A percentile compares a stretch with the other conserved stretches of the same genome.
phyloP scores from a whole-genome alignment of 768 basidiomycete genomes.

The Suillus subluteus region DNA sequence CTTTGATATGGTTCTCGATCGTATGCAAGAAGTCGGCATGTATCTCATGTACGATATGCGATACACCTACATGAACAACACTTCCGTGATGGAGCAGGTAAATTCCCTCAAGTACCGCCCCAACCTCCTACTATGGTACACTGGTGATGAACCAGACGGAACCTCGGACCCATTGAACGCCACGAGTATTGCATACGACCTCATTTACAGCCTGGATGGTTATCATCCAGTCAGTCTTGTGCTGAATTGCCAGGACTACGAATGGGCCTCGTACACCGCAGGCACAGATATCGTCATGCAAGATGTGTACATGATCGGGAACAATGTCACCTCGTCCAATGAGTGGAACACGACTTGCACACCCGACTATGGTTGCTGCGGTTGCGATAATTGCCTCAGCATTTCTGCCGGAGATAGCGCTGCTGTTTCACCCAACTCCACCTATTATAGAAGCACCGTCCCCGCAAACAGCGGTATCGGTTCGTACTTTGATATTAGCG shows the following conservation, averaged over 20 bases:
- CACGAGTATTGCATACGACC: slow-evolving; percentile 48
- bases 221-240: slow-evolving; percentile 72
- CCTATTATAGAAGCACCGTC: slow-evolving; percentile 22
- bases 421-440: slow-evolving; percentile 31
- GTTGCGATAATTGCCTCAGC: slow-evolving; percentile 64
- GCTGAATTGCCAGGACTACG: slow-evolving; percentile 67
- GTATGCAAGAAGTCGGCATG: slow-evolving; percentile 69
- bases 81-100: slow-evolving; percentile 69
- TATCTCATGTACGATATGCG: slow-evolving; percentile 90
- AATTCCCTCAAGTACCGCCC: slow-evolving; percentile 65
- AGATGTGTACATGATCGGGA: slow-evolving; percentile 53
- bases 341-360: slow-evolving; percentile 69
- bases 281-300: slow-evolving; percentile 77
- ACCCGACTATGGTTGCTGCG: slow-evolving; percentile 69
- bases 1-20: slow-evolving; percentile 61
- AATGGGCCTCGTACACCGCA: slow-evolving; percentile 58
- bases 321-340: slow-evolving; percentile 66
- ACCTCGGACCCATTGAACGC: slow-evolving; percentile 69
- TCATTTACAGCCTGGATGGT: slow-evolving; percentile 63
- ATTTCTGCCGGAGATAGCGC: slow-evolving; percentile 44
- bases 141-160: slow-evolving; percentile 76
- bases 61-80: slow-evolving; percentile 64
- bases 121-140: slow-evolving; percentile 77
- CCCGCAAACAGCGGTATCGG: slow-evolving; percentile 36
- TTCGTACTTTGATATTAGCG: slow-evolving; percentile 66